Base-by-base conservation (phyloP, 805 yeast species). In the Lachancea waltii region DNA sequence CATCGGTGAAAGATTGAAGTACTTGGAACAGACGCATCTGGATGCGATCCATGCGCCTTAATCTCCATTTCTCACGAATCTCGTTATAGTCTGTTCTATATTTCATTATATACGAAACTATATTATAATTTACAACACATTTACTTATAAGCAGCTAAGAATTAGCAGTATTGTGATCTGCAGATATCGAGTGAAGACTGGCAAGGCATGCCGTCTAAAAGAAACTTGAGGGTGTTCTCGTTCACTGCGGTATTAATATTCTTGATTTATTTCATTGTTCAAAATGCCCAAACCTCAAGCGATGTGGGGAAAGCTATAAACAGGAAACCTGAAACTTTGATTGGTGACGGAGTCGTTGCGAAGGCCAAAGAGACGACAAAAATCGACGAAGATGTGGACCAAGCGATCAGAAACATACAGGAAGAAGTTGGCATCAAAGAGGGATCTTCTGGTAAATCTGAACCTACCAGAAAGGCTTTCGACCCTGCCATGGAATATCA, bases 401-500 rank as follows among this genome's bases (percentile, higher is more conserved):
- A 36, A 14, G 50, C 48, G 17, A 49, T 50, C 8, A 47, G 45
- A 29, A 44, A 41, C 34, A 50, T 50, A 17, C 45, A 47, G 29
- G 46, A 54, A 26, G 48, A 50, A 26, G 41, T 49, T 7, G 41
- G 47, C 41, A 13, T 23, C 39, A 26, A 35, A 26, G 41, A 36
- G 26, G 42, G 35, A 19, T 31, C n/a, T 5, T n/a, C n/a, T n/a
- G n/a, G n/a, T n/a, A n/a, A n/a, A n/a, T n/a, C n/a, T n/a, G n/a
- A n/a, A n/a, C n/a, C n/a, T n/a, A n/a, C n/a, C n/a, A n/a, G 19
- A 20, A 38, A 20, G 14, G 47, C 45, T 14, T 77, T 74, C 44
- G 72, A 73, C 49, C 69, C 80, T 4, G 73, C 68, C 25, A 65
- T 61, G 43, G 83, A 71, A 53, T 75, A 77, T 44, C 60, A 70